phyloP scores from a whole-genome alignment of 2,329 filamentous ascomycete species.

The Colletotrichum spinosum region DNA sequence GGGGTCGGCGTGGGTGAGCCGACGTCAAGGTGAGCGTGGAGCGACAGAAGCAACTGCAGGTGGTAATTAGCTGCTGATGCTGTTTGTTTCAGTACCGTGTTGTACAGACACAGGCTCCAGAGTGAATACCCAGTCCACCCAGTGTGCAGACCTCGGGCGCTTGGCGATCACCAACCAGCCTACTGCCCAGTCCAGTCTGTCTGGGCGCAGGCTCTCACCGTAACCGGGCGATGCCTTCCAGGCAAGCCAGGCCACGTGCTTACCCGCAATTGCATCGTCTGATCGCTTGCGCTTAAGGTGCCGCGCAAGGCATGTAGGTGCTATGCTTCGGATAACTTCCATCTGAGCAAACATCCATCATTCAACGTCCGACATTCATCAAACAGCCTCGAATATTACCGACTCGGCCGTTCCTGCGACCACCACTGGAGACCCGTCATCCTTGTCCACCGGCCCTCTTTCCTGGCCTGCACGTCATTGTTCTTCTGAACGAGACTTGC shows the following conservation, averaged over 20 bases:
- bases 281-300: background rate
- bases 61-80: no score
- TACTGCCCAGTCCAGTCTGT: no score
- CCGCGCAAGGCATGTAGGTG: no score
- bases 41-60: slow-evolving; percentile 3
- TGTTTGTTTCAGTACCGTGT: no score
- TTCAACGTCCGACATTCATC: background rate
- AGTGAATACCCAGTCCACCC: no score
- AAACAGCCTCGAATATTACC: background rate
- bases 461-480: background rate
- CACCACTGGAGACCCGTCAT: background rate
- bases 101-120: no score
- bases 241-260: background rate
- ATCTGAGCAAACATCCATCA: no score
- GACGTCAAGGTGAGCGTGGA: background rate
- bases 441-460: background rate
- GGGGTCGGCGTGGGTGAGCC: no score
- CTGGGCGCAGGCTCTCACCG: no score
- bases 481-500: slow-evolving; percentile 19
- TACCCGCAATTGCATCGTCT: background rate
- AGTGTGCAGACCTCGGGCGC: no score
- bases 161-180: no score
- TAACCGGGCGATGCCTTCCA: background rate
- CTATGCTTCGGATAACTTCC: no score
- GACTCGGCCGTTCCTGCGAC: background rate